phyloP scores from a whole-genome alignment of 73 alveolate genomes.

The Paramecium sexaurelia region DNA sequence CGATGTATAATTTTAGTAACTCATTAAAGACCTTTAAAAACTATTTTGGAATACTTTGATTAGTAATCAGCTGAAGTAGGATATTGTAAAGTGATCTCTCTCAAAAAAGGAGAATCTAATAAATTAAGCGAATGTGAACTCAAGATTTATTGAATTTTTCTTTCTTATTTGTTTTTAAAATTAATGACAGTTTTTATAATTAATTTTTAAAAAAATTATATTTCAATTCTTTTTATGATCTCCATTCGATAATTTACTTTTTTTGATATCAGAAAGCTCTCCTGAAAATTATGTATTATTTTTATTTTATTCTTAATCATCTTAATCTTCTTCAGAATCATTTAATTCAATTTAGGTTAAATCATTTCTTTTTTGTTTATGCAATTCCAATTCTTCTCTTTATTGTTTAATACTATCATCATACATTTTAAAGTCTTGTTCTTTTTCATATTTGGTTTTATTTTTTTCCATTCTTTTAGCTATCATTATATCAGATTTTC shows the following conservation, averaged over 20 bases:
- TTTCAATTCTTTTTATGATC: neutral
- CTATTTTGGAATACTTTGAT: neutral
- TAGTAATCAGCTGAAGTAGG: neutral
- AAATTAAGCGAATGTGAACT: neutral
- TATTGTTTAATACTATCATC: slow-evolving; percentile 22
- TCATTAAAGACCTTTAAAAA: slow-evolving; percentile 42
- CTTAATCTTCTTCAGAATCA: neutral
- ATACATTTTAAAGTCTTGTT: slow-evolving; percentile 1
- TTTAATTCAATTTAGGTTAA: neutral
- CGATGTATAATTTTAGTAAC: slow-evolving; percentile 31
- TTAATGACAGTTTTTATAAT: neutral
- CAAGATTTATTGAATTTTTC: neutral
- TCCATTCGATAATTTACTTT: neutral
- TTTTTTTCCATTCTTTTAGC: slow-evolving; percentile 36
- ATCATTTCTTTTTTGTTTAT: neutral
- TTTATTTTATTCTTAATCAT: neutral
- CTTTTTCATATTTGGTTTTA: neutral
- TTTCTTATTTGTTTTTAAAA: neutral
- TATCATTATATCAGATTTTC: slow-evolving; percentile 37
- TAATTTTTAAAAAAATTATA: neutral
- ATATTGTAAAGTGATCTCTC: neutral
- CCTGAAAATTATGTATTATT: neutral
- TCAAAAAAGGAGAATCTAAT: neutral
- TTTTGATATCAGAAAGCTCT: neutral
- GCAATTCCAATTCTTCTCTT: neutral